Conservation (phyloP, 768 basidiomycete genomes). For the Peribolospora kevripleyi region DNA sequence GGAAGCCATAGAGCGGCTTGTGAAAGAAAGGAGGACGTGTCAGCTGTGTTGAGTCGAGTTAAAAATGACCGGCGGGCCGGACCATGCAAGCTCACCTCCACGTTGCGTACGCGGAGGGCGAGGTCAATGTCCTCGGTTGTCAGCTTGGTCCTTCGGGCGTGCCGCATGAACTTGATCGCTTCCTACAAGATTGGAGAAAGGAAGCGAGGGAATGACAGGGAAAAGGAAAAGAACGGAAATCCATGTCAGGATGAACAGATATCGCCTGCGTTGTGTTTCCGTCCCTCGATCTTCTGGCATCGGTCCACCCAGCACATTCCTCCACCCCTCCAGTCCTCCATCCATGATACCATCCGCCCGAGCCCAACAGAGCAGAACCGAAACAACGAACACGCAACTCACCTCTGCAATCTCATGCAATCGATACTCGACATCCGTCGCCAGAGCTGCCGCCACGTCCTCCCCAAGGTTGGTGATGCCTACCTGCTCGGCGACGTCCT, state of each 20-base stretch:
- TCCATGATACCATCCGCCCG: neutral
- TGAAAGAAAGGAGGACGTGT: neutral
- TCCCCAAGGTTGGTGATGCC: constrained; percentile 53
- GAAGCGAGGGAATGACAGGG: neutral
- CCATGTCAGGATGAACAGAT: too few relatives aligned
- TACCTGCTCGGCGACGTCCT: constrained; percentile 82
- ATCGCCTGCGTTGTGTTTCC: too few relatives aligned
- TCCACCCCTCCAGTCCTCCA: too few relatives aligned
- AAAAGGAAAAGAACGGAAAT: neutral
- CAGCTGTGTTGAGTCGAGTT: too few relatives aligned
- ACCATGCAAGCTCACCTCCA: constrained; percentile 30
- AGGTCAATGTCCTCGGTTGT: constrained; percentile 77
- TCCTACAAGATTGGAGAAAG: constrained; percentile 31
- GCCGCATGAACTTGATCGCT: constrained; percentile 88
- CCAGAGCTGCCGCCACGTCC: constrained; percentile 52
- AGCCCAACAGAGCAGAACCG: neutral
- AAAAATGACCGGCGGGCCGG: neutral
- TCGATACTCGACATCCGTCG: constrained; percentile 90
- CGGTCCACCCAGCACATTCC: too few relatives aligned
- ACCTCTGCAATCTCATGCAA: constrained; percentile 88
- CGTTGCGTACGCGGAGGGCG: constrained; percentile 77
- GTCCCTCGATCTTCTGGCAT: too few relatives aligned
- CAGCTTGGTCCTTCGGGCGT: constrained; percentile 70
- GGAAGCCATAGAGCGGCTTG: constrained; percentile 58
- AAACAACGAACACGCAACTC: constrained; percentile 5